Percentiles rank a stretch among this genome's conserved stretches.
phyloP scores from a whole-genome alignment of 1,139 yeast genomes.

The Yamadazyma aaseri region DNA sequence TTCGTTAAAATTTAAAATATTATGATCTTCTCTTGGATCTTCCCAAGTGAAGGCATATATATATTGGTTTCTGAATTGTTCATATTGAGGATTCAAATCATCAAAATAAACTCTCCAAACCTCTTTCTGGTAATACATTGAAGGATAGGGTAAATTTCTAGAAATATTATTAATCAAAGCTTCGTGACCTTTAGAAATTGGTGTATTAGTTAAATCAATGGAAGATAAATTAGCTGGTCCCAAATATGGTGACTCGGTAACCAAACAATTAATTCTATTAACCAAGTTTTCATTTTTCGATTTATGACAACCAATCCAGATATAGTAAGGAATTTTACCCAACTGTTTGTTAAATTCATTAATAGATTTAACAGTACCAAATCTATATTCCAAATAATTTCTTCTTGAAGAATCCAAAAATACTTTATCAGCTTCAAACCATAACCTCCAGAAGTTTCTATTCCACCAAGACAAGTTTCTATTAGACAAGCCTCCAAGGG shows the following conservation, averaged over 20 bases:
- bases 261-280: constrained; percentile 66
- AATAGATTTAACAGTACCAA: constrained; percentile 75
- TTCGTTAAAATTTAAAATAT: constrained; percentile 56
- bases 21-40: constrained; percentile 79
- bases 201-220: constrained; percentile 25
- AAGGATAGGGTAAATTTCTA: constrained; percentile 73
- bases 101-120: constrained; percentile 80
- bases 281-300: constrained; percentile 57
- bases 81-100: constrained; percentile 63
- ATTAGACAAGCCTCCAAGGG: constrained; percentile 69
- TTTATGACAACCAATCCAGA: constrained; percentile 81
- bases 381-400: constrained; percentile 76
- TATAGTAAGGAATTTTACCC: constrained; percentile 77
- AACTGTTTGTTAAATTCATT: constrained; percentile 61
- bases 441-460: constrained; percentile 79
- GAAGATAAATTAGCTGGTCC: constrained; percentile 44
- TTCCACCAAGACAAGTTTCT: constrained; percentile 76
- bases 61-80: constrained; percentile 73
- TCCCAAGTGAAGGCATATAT: constrained; percentile 91
- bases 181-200: constrained; percentile 67
- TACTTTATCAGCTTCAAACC: constrained; percentile 86
- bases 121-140: constrained; percentile 72
- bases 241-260: constrained; percentile 77
- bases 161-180: constrained; percentile 65
- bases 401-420: constrained; percentile 78